Conservation (phyloP, 2,329 filamentous ascomycete species). For the Chaetoscypha palmicola region DNA sequence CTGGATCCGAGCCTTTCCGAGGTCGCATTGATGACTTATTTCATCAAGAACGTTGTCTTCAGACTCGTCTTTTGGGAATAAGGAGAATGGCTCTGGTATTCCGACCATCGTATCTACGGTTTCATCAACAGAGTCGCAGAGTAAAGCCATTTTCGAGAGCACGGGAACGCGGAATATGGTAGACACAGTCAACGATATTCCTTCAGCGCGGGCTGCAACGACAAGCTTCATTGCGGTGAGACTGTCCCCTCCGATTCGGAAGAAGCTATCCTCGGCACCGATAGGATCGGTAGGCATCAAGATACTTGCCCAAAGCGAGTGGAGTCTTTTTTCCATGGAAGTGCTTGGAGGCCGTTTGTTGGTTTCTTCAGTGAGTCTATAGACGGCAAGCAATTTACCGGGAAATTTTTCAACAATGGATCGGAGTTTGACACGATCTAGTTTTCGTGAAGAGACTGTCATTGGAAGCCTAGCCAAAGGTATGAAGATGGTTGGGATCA, state of each 20-base stretch:
- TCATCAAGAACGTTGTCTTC: neutral
- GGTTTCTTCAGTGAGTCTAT: neutral
- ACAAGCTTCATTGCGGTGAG: conserved; percentile 36
- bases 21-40: conserved; percentile 13
- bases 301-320: conserved; percentile 10
- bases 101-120: neutral
- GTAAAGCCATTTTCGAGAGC: conserved; percentile 35
- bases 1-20: conserved; percentile 7
- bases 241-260: conserved; percentile 40
- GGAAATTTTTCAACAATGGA: conserved; percentile 10
- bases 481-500: conserved; percentile 31
- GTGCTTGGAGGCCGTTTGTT: neutral
- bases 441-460: conserved; percentile 29
- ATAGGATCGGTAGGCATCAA: conserved; percentile 4
- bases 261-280: conserved; percentile 34
- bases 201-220: conserved; percentile 26
- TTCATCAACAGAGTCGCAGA: conserved; percentile 15
- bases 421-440: conserved; percentile 32
- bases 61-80: conserved; percentile 1
- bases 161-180: conserved; percentile 37
- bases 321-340: conserved; percentile 10
- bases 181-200: conserved; percentile 34
- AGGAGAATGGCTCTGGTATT: conserved; percentile 20
- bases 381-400: neutral
- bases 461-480: conserved; percentile 27